Evolutionary conservation across 2,329 filamentous ascomycete species (phyloP).

Genomic region (Dothideomycetidae sp.): DNA sequence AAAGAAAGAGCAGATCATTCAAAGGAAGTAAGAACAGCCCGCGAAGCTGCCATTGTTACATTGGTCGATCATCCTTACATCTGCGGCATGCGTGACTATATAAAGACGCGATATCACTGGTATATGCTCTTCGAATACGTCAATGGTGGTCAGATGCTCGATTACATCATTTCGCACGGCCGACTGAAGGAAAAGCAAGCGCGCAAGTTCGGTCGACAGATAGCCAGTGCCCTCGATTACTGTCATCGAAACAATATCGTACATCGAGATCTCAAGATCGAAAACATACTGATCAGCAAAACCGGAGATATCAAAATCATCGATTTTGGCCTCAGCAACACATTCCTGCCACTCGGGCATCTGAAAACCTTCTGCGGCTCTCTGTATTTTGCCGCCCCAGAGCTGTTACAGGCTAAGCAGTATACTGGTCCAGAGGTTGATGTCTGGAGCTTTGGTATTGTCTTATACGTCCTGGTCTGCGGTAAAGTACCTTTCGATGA

Average conservation of each 20-base stretch:
- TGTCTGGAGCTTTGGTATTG: conserved; percentile 97
- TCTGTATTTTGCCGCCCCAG: conserved; percentile 92
- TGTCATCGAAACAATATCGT: conserved; percentile 97
- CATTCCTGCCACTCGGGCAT: conserved; percentile 72
- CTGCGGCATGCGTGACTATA: conserved; percentile 86
- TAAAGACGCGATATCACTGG: conserved; percentile 95
- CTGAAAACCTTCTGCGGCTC: conserved; percentile 96
- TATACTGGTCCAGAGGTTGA: conserved; percentile 96
- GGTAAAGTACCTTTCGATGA: conserved; percentile 98
- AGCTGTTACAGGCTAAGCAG: conserved; percentile 80
- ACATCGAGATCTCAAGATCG: conserved; percentile 93
- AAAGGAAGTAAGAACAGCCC: conserved; percentile 86
- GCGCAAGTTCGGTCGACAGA: conserved; percentile 92
- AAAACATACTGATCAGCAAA: conserved; percentile 98
- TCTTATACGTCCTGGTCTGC: conserved; percentile 90
- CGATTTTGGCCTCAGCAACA: conserved; percentile 92
- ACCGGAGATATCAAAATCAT: conserved; percentile 99
- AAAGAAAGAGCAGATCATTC: conserved; percentile 87
- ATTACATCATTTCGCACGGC: conserved; percentile 98
- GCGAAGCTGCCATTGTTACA: conserved; percentile 92
- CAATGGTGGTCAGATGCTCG: conserved; percentile 97
- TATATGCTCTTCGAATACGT: conserved; percentile 99
- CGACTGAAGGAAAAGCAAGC: conserved; percentile 97
- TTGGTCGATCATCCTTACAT: conserved; percentile 91
- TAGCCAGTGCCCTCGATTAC: conserved; percentile 91